Conservation (phyloP, 352 stramenopile genomes). For the Pythium brassicae region DNA sequence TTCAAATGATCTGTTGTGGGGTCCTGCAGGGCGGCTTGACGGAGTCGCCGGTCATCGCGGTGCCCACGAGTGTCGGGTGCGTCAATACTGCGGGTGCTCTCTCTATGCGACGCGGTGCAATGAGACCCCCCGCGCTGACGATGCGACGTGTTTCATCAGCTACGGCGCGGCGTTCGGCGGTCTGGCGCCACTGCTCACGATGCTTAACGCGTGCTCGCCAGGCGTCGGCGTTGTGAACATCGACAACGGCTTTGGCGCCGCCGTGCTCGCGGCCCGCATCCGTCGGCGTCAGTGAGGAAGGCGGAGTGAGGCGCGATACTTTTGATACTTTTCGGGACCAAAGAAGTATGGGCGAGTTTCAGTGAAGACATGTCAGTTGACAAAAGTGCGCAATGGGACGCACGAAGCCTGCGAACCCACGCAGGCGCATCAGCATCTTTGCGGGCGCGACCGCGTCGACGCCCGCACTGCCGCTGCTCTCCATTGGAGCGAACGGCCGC, state of each 20-base stretch:
- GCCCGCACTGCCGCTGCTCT: constrained; percentile 2
- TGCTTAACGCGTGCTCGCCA: constrained; percentile 97
- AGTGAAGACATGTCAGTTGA: too few relatives aligned
- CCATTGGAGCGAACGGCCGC: neutral
- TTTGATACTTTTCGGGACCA: neutral
- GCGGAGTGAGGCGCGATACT: neutral
- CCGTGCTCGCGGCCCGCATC: constrained; percentile 76
- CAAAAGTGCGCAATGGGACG: constrained; percentile 21
- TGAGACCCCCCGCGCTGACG: neutral
- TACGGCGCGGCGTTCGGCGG: constrained; percentile 87
- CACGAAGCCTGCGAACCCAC: constrained; percentile 28
- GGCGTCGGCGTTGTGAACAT: constrained; percentile 99
- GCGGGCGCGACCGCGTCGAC: neutral
- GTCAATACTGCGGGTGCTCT: constrained; percentile 15
- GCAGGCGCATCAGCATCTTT: constrained; percentile 22
- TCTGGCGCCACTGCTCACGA: constrained; percentile 94
- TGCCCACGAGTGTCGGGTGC: constrained; percentile 93
- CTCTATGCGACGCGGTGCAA: neutral
- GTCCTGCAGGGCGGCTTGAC: constrained; percentile 71
- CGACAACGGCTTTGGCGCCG: constrained; percentile 97
- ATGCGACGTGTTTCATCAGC: too few relatives aligned
- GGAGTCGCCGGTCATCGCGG: constrained; percentile 79
- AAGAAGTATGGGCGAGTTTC: too few relatives aligned
- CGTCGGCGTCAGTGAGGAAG: too few relatives aligned
- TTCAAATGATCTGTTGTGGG: constrained; percentile 1